Evolutionary conservation across 345 rosid genomes (phyloP).

Genomic region (Citrus australasica): DNA sequence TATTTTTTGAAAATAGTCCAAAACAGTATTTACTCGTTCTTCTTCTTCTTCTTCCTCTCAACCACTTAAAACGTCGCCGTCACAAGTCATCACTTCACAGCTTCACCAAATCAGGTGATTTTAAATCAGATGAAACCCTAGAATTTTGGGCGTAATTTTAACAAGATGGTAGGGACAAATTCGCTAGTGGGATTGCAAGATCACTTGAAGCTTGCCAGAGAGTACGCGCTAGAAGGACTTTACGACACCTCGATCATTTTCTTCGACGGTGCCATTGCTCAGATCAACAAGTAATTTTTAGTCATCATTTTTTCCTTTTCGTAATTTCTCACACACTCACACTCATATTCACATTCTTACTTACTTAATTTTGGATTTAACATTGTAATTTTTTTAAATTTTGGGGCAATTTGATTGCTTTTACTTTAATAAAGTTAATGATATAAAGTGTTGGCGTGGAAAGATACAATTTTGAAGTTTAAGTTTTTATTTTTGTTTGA

Average conservation of each 20-base stretch:
- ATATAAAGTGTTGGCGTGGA: not conserved
- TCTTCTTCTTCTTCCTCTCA: constrained; percentile 5
- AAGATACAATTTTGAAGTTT: not conserved
- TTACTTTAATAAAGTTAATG: not conserved
- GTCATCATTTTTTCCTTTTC: not conserved
- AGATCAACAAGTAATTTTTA: constrained; percentile 61
- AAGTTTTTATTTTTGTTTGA: not conserved
- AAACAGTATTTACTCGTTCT: constrained; percentile 3
- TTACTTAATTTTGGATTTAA: not conserved
- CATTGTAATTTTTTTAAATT: not conserved
- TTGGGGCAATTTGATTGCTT: not conserved
- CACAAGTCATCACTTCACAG: constrained; percentile 10
- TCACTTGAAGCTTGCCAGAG: constrained; percentile 93
- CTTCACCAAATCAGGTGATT: constrained; percentile 8
- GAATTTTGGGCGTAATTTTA: constrained; percentile 1
- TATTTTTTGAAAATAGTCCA: constrained; percentile 1
- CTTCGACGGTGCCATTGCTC: constrained; percentile 90
- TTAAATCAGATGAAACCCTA: constrained; percentile 13
- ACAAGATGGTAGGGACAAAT: constrained; percentile 48
- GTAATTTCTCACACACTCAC: not conserved
- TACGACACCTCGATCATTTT: constrained; percentile 93
- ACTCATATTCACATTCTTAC: not conserved
- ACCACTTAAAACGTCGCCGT: constrained; percentile 56
- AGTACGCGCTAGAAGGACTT: constrained; percentile 91
- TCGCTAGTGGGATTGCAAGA: constrained; percentile 89